Conservation (phyloP, 2,329 filamentous ascomycete species). For the Trichoderma hamatum region DNA sequence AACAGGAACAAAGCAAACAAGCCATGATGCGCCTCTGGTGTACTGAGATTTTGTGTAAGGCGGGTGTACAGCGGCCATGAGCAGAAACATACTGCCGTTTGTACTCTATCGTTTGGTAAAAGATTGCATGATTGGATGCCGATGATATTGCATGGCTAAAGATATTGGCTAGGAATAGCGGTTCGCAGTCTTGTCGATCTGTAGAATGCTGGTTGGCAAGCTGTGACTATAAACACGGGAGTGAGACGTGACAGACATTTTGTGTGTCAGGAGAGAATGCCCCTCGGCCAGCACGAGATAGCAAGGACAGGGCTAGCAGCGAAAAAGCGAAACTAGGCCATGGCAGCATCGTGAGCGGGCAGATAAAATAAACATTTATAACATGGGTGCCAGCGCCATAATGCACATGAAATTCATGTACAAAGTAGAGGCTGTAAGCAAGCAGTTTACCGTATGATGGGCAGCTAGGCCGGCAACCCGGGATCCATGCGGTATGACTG, state of each 20-base stretch:
- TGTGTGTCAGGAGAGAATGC: neutral
- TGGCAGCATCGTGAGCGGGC: neutral
- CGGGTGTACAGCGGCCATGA: neutral
- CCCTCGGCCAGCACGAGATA: neutral
- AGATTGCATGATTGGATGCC: slow-evolving; percentile 18
- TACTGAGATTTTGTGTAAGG: neutral
- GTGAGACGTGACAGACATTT: neutral
- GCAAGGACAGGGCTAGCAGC: neutral
- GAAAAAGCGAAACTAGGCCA: slow-evolving; percentile 1
- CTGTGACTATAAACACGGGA: neutral
- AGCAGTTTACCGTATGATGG: slow-evolving; percentile 4
- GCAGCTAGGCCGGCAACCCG: slow-evolving; percentile 14
- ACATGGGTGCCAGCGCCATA: neutral
- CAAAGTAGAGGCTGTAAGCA: neutral
- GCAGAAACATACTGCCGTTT: neutral
- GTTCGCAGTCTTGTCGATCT: slow-evolving; percentile 12
- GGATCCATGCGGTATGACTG: slow-evolving; percentile 12
- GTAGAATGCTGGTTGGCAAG: neutral
- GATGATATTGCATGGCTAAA: no score
- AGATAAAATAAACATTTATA: neutral
- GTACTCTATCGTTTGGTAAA: neutral
- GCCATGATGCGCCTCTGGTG: neutral
- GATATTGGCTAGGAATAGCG: neutral
- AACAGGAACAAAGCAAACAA: slow-evolving; percentile 4
- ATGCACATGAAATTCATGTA: neutral